Base-by-base conservation (phyloP, 305 asterid genomes). In the Fraxinus albicans region DNA sequence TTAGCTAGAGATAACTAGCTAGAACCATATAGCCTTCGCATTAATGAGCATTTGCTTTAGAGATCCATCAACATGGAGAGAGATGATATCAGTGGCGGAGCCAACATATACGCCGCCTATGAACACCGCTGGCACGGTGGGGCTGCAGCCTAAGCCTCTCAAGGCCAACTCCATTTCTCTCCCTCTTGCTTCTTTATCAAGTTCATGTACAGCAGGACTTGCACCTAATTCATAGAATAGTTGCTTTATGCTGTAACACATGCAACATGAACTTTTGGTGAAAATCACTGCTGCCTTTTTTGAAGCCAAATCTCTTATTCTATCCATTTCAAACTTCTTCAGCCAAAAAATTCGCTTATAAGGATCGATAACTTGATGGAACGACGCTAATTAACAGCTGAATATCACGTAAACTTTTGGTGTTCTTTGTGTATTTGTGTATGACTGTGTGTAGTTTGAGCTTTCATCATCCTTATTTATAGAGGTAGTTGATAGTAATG, bases 241-340 rank as follows among this genome's bases (percentile, higher is more conserved):
- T 17, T 86, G 89, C 86, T 89, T 88, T 77, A 89, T 86, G 90
- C 90, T 90, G 70, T 90, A 90, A 82, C 91, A 89, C 94, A 90
- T 89, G 92, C 92, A 90, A 76, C 94, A 90, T 36, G 92, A 79
- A 88, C 93, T 90, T 31, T 89, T 89, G n/a, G 92, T 90, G 89
- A 90, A 90, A 77, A 90, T 86, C 82, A 89, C 93, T 23, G 87
- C 88, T 0, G 91, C 92, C 2, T 81, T 90, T 88, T 87, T 85
- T 1, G 90, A 83, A 7, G 93, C 86, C 40, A 89, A 85, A 6
- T 90, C 93, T 29, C 87, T 82, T 15, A 89, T 29, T 73, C 84
- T 85, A 1, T 90, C 93, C 93, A 90, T 69, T 31, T 69, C 38
- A 25, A 67, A 27, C 35, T 29, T 29, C 74, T 25, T 8, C 15